Evolutionary conservation across 2,329 filamentous ascomycete genomes (phyloP).

Genomic region (Blastomyces percursus): DNA sequence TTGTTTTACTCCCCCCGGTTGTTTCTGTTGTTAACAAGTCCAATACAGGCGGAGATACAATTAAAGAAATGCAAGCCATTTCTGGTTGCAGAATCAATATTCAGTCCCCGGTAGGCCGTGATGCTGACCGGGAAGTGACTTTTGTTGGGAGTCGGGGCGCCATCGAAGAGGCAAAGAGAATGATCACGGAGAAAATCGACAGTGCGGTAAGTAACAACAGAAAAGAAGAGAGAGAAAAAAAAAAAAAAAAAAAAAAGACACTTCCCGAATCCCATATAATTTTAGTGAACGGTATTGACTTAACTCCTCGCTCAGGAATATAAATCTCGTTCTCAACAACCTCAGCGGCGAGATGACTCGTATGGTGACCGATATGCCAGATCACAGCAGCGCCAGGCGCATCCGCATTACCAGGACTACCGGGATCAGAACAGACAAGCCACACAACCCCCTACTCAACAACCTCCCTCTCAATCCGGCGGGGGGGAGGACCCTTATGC

Average conservation of each 20-base stretch:
- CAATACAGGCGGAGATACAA: conserved; percentile 63
- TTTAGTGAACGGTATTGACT: neutral
- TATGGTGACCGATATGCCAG: conserved; percentile 39
- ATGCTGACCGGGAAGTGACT: conserved; percentile 75
- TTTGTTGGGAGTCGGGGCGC: conserved; percentile 67
- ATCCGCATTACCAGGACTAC: conserved; percentile 10
- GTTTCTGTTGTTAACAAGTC: neutral
- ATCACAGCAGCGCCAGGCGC: conserved; percentile 22
- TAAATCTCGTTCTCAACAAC: conserved; percentile 29
- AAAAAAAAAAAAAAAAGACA: too few species aligned
- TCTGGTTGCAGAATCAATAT: conserved; percentile 95
- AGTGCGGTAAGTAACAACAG: conserved; percentile 56
- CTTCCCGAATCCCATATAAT: neutral
- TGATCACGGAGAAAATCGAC: conserved; percentile 87
- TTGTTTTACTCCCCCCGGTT: neutral
- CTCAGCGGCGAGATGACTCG: conserved; percentile 19
- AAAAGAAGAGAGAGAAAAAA: too few species aligned
- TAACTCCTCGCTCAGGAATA: conserved; percentile 16
- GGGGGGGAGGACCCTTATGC: conserved; percentile 56
- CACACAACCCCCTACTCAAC: conserved; percentile 45
- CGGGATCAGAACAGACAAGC: conserved; percentile 21
- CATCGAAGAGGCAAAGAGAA: conserved; percentile 68
- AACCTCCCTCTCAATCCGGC: conserved; percentile 21
- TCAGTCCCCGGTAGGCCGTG: conserved; percentile 61
- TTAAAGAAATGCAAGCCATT: conserved; percentile 80